Conservation (phyloP, 1,284 basidiomycete genomes). For the Xanthoconium separans region DNA sequence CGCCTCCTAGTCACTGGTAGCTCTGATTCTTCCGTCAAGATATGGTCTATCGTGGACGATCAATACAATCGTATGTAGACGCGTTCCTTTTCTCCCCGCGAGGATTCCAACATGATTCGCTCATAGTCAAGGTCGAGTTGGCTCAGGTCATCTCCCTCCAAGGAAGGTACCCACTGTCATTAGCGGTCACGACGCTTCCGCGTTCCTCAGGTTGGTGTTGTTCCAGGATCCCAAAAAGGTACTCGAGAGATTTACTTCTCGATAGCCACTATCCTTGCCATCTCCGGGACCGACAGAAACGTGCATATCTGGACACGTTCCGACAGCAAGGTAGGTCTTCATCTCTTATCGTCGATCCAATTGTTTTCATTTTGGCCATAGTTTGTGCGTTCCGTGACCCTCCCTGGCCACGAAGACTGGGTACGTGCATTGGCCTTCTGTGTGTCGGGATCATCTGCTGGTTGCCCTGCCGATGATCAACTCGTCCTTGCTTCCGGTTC, state of each 20-base stretch:
- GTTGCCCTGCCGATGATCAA: conserved; percentile 31
- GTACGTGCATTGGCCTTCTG: conserved; percentile 77
- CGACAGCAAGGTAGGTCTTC: conserved; percentile 37
- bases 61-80: conserved; percentile 35
- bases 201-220: conserved; percentile 63
- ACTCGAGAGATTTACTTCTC: neutral
- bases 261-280: conserved; percentile 70
- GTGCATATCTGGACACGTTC: conserved; percentile 76
- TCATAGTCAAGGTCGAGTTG: conserved; percentile 45
- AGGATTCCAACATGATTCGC: conserved; percentile 7
- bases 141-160: conserved; percentile 62
- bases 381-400: conserved; percentile 58
- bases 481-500: conserved; percentile 84
- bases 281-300: conserved; percentile 73
- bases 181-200: conserved; percentile 67
- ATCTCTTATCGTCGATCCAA: neutral
- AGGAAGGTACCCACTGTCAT: conserved; percentile 74
- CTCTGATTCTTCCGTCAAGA: conserved; percentile 74
- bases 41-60: conserved; percentile 54
- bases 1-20: conserved; percentile 69
- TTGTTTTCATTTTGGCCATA: conserved; percentile 24
- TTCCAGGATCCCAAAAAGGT: conserved; percentile 8
- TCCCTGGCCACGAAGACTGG: conserved; percentile 96
- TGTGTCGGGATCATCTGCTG: conserved; percentile 18
- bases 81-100: neutral